These are phyloP conservation scores for Lasiosphaeria hispida DNA, from an alignment of 495 filamentous ascomycete genomes.

Conservation along the genomic window DNA sequence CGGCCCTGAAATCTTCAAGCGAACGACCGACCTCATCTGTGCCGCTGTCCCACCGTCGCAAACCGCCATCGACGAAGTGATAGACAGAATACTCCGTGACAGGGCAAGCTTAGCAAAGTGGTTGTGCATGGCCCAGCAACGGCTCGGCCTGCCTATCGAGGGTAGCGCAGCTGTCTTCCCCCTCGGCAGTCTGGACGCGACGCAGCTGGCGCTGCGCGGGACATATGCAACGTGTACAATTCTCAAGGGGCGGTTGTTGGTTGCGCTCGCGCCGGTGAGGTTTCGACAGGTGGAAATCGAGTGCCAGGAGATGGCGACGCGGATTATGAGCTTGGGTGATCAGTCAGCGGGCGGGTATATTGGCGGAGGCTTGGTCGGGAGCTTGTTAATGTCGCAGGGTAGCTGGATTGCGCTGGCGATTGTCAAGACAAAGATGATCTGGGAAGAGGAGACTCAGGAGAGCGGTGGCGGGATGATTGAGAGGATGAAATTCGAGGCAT, in stretches of 20 bases:
- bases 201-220: slow-evolving; percentile 10
- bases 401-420: slow-evolving; percentile 14
- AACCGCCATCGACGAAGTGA: background rate
- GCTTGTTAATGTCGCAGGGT: slow-evolving; percentile 12
- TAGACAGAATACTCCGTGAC: background rate
- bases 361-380: background rate
- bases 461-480: background rate
- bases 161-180: background rate
- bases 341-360: background rate
- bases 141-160: background rate
- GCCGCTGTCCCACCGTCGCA: background rate
- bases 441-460: background rate
- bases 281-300: slow-evolving; percentile 9
- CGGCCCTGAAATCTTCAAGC: slow-evolving; percentile 20
- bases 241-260: slow-evolving; percentile 13
- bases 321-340: background rate
- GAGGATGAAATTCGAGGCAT: background rate
- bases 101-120: background rate
- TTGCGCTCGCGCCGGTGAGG: slow-evolving; percentile 9
- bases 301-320: slow-evolving; percentile 9
- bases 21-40: slow-evolving; percentile 15
- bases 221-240: slow-evolving; percentile 15
- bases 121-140: background rate
- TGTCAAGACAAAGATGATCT: slow-evolving; percentile 4
- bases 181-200: background rate